Base-by-base conservation (phyloP, 169 alveolate genomes). In the Plasmodium inui region DNA sequence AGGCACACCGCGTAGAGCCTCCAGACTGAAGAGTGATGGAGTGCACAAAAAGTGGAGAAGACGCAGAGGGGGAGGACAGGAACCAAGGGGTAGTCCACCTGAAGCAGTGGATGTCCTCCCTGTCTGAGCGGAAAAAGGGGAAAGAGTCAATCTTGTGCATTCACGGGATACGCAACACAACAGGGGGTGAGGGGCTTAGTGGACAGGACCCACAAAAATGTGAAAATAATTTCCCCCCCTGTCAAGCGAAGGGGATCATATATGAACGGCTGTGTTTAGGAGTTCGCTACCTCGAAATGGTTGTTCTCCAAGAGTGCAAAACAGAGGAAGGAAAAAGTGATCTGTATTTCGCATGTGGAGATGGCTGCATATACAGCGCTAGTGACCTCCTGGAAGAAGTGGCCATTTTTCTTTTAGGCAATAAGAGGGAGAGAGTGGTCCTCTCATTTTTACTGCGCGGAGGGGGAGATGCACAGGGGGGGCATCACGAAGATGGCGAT, bases 191-290 rank as follows among this genome's bases (percentile, higher is more conserved):
- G n/a, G 0, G 37, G 6, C 14, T 3, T 34, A 61, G 3, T 12
- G 37, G 41, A 39, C 14, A 83, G 55, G 32, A 32, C 44, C 26
- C 39, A 37, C 12, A n/a, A 34, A 19, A 19, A 57, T 26, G 30
- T 67, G 91, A 28, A 14, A 22, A 37, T 3, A 26, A 57, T n/a
- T 32, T 6, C 9, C 22, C 50, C 8, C 32, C 74, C 5, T 6
- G 26, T 41, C 50, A 61, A 34, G n/a, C 19, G 61, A n/a, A 28
- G 67, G 37, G 67, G 14, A 46, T 6, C 10, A 72, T 84, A 12
- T 84, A 84, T 73, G 84, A 84, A 46, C 73, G 44, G 34, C 78
- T 84, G 55, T 84, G 84, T 44, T 41, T 32, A 44, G 93, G 93
- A 22, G 22, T 44, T 32, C 84, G 93, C 37, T 84, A 44, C 81